Percentiles rank a stretch among this genome's conserved stretches.
phyloP scores from a whole-genome alignment of 179 eudicot genomes.

The Heliamphora pulchella region DNA sequence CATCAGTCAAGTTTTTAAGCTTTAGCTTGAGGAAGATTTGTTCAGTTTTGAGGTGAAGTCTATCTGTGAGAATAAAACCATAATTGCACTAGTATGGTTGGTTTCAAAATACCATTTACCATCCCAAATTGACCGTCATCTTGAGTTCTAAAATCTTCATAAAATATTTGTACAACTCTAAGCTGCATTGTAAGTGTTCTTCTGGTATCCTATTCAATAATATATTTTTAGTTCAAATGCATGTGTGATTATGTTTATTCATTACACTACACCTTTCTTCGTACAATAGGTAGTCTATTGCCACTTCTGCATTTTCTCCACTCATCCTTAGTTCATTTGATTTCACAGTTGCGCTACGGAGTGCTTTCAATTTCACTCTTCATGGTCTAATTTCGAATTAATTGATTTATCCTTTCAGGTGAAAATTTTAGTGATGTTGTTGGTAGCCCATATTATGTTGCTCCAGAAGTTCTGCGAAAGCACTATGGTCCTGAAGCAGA shows the following conservation, averaged over 20 bases:
- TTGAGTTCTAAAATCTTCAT: background rate
- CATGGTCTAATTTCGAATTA: background rate
- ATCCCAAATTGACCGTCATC: background rate
- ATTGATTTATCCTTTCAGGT: conserved; percentile 21
- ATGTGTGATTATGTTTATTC: background rate
- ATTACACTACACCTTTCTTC: background rate
- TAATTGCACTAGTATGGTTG: background rate
- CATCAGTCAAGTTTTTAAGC: too few species aligned
- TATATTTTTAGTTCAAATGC: background rate
- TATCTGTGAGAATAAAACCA: background rate
- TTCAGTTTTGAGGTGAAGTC: background rate
- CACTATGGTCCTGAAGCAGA: too few species aligned
- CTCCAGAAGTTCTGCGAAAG: conserved; percentile 48
- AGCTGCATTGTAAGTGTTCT: background rate
- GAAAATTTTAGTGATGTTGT: conserved; percentile 47
- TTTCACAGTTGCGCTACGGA: background rate
- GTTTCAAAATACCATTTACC: background rate
- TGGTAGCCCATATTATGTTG: conserved; percentile 59
- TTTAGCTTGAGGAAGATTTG: too few species aligned
- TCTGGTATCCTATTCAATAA: background rate
- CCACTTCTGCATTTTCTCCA: background rate
- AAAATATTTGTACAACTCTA: background rate
- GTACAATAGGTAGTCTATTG: background rate
- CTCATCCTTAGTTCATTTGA: background rate
- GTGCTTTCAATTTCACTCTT: background rate